phyloP scores from a whole-genome alignment of 2,329 filamentous ascomycete species.

The Hypomyces perniciosus region DNA sequence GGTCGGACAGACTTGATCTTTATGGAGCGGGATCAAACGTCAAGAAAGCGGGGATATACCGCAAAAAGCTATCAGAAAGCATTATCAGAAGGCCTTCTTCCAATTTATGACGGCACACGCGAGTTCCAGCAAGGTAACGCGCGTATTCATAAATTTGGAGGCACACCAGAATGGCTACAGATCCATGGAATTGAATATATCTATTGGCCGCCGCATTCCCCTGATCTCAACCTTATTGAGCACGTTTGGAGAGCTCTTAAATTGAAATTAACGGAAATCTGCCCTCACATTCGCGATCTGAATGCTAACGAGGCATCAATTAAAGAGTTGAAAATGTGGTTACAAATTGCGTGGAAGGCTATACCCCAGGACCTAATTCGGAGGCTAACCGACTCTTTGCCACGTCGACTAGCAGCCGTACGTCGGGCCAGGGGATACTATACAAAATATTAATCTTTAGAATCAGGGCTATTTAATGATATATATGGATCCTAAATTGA shows the following conservation, averaged over 20 bases:
- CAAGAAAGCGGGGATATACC: not conserved
- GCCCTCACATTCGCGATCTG: not conserved
- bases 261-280: not conserved
- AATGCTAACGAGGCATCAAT: not conserved
- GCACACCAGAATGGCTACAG: not conserved
- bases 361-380: constrained; percentile 2
- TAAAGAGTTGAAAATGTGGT: not conserved
- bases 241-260: not conserved
- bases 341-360: not conserved
- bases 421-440: not conserved
- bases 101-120: not conserved
- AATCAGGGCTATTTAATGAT: too few species aligned
- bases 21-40: not conserved
- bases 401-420: not conserved
- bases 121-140: not conserved
- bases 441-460: constrained; percentile 7
- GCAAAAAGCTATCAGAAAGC: not conserved
- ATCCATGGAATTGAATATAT: not conserved
- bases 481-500: too few species aligned
- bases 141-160: not conserved
- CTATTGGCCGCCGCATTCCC: not conserved
- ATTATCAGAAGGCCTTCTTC: not conserved
- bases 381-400: not conserved
- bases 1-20: not conserved
- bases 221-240: constrained; percentile 2